Conservation (phyloP, 208 protist genomes). For the Crithidia mellificae region DNA sequence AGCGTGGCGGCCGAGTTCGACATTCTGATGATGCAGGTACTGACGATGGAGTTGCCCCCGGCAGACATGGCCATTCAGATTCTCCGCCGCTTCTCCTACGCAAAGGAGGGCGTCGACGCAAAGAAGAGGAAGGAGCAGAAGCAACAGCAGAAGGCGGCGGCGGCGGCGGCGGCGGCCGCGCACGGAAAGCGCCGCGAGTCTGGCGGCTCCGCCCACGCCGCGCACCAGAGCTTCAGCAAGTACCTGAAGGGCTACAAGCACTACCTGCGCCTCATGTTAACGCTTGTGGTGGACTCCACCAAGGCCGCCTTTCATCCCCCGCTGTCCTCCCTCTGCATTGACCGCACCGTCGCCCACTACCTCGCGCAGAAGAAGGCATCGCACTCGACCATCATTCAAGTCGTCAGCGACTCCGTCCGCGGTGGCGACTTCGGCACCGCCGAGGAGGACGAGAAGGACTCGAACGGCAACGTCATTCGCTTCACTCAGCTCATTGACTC, state of each 20-base stretch:
- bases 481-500: constrained; percentile 26
- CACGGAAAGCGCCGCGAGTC: not conserved
- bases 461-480: constrained; percentile 28
- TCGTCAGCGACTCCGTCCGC: constrained; percentile 22
- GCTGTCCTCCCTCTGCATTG: constrained; percentile 17
- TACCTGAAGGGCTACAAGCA: constrained; percentile 27
- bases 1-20: constrained; percentile 41
- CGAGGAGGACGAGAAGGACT: constrained; percentile 34
- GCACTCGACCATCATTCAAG: constrained; percentile 24
- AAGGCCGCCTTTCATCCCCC: constrained; percentile 34
- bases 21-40: constrained; percentile 63
- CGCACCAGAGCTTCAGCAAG: constrained; percentile 5
- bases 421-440: constrained; percentile 28
- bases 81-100: constrained; percentile 71
- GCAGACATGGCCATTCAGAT: constrained; percentile 59
- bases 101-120: not conserved
- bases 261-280: constrained; percentile 71
- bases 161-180: not conserved
- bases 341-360: constrained; percentile 33
- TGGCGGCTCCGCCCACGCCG: not conserved
- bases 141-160: too few species aligned
- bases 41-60: constrained; percentile 52
- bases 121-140: too few species aligned
- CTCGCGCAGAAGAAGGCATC: constrained; percentile 29
- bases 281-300: constrained; percentile 43